Evolutionary conservation across 129 eudicot species (phyloP).

Genomic region (Escallonia herrerae): DNA sequence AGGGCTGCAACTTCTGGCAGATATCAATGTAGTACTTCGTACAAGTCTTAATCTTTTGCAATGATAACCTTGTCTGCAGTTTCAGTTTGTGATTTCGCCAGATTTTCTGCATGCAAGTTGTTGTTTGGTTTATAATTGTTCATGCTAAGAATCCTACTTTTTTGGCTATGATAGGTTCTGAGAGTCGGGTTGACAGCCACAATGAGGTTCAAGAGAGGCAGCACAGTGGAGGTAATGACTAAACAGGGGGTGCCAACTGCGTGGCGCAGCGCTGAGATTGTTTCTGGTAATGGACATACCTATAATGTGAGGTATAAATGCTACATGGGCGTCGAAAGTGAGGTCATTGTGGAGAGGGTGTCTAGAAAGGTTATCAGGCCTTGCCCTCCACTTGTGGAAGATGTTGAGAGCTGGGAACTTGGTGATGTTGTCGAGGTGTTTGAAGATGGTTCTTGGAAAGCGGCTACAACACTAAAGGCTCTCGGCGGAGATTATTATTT

Average conservation of each 20-base stretch:
- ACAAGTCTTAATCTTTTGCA: too few relatives aligned
- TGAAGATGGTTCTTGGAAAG: conserved; percentile 44
- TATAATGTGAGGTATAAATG: conserved; percentile 39
- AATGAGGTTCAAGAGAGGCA: conserved; percentile 52
- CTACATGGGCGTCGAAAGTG: neutral
- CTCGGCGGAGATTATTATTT: conserved; percentile 28
- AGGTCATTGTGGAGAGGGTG: conserved; percentile 32
- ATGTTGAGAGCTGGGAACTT: conserved; percentile 21
- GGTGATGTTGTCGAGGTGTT: conserved; percentile 63
- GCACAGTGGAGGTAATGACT: conserved; percentile 52
- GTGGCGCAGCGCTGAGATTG: conserved; percentile 45
- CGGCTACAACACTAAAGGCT: conserved; percentile 29
- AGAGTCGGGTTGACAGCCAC: conserved; percentile 11
- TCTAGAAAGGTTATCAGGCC: conserved; percentile 45
- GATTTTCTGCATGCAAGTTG: neutral
- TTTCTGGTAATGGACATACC: conserved; percentile 36
- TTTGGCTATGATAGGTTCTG: conserved; percentile 11
- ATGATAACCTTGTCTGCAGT: neutral
- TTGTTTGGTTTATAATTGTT: neutral
- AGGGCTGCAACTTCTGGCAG: too few relatives aligned
- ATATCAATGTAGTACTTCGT: too few relatives aligned
- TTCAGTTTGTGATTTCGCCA: neutral
- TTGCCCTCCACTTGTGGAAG: conserved; percentile 28
- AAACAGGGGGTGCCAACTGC: conserved; percentile 22
- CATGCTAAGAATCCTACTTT: neutral